These are phyloP conservation scores for Eimeria praecox DNA, from an alignment of 169 alveolate species.

Conservation along the genomic window DNA sequence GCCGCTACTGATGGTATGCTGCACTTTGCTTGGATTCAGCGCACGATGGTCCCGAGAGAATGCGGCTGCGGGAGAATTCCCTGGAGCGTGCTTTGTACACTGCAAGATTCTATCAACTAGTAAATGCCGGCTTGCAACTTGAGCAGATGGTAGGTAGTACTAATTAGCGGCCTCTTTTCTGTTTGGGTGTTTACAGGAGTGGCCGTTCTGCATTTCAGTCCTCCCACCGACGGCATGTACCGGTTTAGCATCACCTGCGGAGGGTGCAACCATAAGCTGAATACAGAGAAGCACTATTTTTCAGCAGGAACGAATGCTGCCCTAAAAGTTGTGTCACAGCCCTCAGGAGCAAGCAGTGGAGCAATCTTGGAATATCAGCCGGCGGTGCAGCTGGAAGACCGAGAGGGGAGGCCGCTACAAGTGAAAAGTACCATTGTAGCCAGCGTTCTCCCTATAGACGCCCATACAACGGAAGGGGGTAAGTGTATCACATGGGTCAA, in stretches of 20 bases:
- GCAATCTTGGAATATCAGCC: conserved; percentile 54
- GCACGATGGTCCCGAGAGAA: background rate
- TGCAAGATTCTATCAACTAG: background rate
- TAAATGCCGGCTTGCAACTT: background rate
- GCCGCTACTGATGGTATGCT: conserved; percentile 40
- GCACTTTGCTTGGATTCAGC: no score
- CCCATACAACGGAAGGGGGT: background rate
- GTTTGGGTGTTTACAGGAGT: conserved; percentile 44
- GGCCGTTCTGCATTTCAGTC: conserved; percentile 58
- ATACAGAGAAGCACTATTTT: conserved; percentile 32
- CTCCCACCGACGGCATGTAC: conserved; percentile 45
- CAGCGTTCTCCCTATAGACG: background rate
- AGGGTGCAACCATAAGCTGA: conserved; percentile 40
- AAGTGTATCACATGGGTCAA: background rate
- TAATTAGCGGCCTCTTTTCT: background rate
- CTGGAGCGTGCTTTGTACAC: background rate
- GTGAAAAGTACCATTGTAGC: conserved; percentile 20
- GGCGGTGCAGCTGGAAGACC: conserved; percentile 50
- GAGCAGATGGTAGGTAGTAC: background rate
- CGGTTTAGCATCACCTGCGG: conserved; percentile 67
- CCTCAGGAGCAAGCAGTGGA: conserved; percentile 66
- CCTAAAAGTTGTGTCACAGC: conserved; percentile 5
- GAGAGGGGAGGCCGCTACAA: conserved; percentile 24
- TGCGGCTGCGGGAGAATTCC: background rate
- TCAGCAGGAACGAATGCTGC: conserved; percentile 59